Evolutionary conservation across 2,329 filamentous ascomycete species (phyloP), one percentile per base, ranked within the genome.

Genomic region (Diaporthe citri): DNA sequence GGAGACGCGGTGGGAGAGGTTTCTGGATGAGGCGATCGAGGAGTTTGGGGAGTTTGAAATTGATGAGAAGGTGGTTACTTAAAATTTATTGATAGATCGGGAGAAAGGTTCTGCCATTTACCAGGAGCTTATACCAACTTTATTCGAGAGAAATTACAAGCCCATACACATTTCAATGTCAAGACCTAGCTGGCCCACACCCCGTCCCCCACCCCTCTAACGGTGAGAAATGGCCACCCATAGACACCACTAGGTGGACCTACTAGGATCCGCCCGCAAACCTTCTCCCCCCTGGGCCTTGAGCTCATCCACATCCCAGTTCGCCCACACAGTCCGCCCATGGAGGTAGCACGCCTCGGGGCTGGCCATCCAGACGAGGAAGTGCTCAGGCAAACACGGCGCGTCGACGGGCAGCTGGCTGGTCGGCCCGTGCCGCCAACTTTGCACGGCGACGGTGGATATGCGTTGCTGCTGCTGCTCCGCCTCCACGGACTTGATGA

Each of bases 1-100:
- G 88, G 82, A 86, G 74, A 75, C 76, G 4, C 85, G 86, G 46
- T 95, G 93, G 93, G 82, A 88, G 3, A 80, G 82, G 0, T 94
- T 93, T 76, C 87, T 93, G 73, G 69, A 84, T 1, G 85, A 85
- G 83, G 85, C 93, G 7, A 84, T 91, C 1, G 77, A 84, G 17
- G 81, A 81, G 48, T 86, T 88, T 76, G 84, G 78, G 17, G 56
- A 67, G 60, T 74, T 57, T 69, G 39, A 71, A 13, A 25, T 4
- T 15, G 48, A 25, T 31, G 43, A 31, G 22, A 22, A 69, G 22
- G 25, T 34, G 25, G 6, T 15, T 41, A 8, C 12, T 39, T 59
- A 51, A 51, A 1, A 41, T 73, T 46, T 66, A 56, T 56, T 52
- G 13, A 15, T 25, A 39, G 13, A 36, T 67, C 4, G 3, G 20